Evolutionary conservation across 164 flowering plant species (phyloP), one percentile per base, ranked within the genome.

Genomic region (Houttuynia cordata): DNA sequence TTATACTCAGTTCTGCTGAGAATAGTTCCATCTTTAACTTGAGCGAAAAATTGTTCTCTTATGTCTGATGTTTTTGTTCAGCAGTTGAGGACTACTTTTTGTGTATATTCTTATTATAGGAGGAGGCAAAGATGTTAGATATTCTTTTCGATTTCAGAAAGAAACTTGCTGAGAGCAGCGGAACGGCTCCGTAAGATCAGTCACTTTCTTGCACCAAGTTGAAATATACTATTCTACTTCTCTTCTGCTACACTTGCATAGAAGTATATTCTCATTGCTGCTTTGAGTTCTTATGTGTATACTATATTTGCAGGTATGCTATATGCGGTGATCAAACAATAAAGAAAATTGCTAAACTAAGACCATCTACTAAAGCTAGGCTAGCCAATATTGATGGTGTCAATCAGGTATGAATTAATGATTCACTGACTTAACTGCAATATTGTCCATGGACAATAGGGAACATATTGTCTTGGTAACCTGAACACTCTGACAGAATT

Each of bases 251-350:
- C 37, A 30, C 37, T 30, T 45, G 49, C 49, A 45, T 7, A 45
- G 49, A 45, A 7, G 17, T 10, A 45, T 17, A 45, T 2, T 45
- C 14, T 17, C 2, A 45, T 17, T 45, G 12, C 49, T 45, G 49
- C 37, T 30, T 45, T 45, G 49, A 45, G 12, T 17, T 17, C 14
- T 45, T 50, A 39, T n/a, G 0, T 40, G 24, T 20, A 21, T 4
- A 22, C 15, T 57, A 8, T 15, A 8, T 55, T 65, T 67, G 53
- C 77, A 83, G 88, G 64, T 83, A 83, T 79, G 88, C 85, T 56
- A 57, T 83, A 59, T 83, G 88, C 65, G 81, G 83, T 64, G 85
- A 83, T 67, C 79, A 76, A 71, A 83, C 88, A 53, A 63, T 83
- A 0, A 71, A 75, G 68, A 81, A 62, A 65, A 77, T 83, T 30